Percentiles rank a stretch among this genome's conserved stretches.
Conservation (phyloP, 495 filamentous ascomycete genomes). For the Viridothelium virens region DNA sequence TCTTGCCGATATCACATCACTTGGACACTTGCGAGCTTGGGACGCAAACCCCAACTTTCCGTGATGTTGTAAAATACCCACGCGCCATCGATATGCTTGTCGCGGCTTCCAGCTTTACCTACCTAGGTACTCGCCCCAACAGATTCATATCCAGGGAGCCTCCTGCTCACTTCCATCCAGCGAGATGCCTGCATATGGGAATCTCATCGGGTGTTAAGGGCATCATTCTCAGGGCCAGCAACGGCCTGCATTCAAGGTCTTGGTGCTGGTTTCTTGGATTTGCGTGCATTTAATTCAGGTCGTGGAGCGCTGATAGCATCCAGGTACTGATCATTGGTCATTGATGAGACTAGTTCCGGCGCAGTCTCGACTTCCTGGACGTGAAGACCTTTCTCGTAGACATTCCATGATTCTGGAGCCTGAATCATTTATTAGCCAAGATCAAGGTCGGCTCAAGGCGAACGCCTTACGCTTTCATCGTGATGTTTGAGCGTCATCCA, state of each 20-base stretch:
- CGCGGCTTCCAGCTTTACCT: not conserved
- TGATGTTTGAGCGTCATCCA: constrained; percentile 59
- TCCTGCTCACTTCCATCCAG: not conserved
- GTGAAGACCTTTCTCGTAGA: constrained; percentile 8
- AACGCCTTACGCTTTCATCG: constrained; percentile 54
- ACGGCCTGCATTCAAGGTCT: not conserved
- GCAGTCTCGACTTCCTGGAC: constrained; percentile 44
- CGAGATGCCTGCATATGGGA: not conserved
- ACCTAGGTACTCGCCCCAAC: too few relatives aligned
- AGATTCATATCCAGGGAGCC: not conserved
- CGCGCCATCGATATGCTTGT: not conserved
- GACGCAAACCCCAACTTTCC: not conserved
- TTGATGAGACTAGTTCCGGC: constrained; percentile 45
- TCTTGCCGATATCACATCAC: too few relatives aligned
- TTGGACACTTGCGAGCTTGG: too few relatives aligned
- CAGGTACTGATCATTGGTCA: constrained; percentile 52
- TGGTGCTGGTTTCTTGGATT: not conserved
- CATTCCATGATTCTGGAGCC: not conserved
- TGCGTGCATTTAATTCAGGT: not conserved
- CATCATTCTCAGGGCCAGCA: not conserved
- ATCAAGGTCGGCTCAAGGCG: constrained; percentile 29
- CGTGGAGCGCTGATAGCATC: constrained; percentile 56
- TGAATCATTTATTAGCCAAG: not conserved
- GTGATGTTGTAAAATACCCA: not conserved
- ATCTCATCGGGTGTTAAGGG: not conserved